phyloP scores from a whole-genome alignment of 225 moss, liverwort and hornwort species.

The Climacium dendroides region DNA sequence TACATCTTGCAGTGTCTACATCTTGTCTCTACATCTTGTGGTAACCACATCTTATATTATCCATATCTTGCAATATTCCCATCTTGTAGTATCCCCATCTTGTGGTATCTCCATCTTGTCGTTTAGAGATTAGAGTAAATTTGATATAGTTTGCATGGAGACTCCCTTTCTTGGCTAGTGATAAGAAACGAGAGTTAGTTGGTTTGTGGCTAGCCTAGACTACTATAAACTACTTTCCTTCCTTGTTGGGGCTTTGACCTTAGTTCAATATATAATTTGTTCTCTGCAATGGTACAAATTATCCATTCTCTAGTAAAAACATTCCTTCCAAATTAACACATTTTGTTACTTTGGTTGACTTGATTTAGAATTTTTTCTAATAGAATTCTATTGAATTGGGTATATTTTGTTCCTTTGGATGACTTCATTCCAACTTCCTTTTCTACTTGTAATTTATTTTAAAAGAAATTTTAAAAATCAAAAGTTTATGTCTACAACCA shows the following conservation, averaged over 20 bases:
- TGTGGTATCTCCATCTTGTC: background rate
- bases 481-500: background rate
- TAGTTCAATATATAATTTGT: background rate
- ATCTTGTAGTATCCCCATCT: too few species aligned
- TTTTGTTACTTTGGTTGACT: background rate
- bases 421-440: accelerated
- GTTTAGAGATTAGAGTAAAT: background rate
- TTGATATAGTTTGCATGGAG: accelerated
- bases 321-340: background rate
- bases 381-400: accelerated
- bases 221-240: background rate
- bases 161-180: background rate
- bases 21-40: accelerated
- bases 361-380: too few species aligned
- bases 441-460: background rate
- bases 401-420: background rate
- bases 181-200: background rate
- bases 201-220: background rate
- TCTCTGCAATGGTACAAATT: background rate
- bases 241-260: background rate
- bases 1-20: too few species aligned
- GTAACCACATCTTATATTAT: too few species aligned
- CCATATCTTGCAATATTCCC: too few species aligned
- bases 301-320: background rate
- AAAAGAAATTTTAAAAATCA: background rate